phyloP scores from a whole-genome alignment of 345 rosid genomes.

The Euphorbia peplus region DNA sequence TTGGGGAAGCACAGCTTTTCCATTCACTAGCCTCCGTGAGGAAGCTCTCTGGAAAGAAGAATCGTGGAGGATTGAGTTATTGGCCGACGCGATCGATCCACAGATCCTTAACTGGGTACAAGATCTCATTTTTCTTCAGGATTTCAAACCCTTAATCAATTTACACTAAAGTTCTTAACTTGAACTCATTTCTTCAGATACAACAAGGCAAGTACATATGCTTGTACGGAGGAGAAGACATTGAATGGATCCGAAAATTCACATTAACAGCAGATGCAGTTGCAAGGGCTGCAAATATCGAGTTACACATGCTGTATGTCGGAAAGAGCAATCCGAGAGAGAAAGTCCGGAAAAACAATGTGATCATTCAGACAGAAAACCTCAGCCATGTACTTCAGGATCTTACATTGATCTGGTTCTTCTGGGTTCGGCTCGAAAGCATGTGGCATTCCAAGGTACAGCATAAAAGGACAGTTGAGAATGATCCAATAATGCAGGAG shows the following conservation, averaged over 20 bases:
- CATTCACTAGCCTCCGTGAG: conserved; percentile 62
- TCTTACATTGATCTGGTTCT: conserved; percentile 48
- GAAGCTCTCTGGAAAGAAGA: conserved; percentile 61
- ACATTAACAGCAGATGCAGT: conserved; percentile 32
- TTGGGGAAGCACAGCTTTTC: conserved; percentile 69
- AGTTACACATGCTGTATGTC: conserved; percentile 57
- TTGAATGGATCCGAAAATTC: conserved; percentile 60
- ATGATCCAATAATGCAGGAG: conserved; percentile 51
- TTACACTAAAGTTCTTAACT: neutral
- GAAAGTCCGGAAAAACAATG: conserved; percentile 37
- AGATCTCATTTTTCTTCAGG: neutral
- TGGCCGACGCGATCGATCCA: conserved; percentile 50
- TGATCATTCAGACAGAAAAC: conserved; percentile 29
- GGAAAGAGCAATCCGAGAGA: conserved; percentile 66
- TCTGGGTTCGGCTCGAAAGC: conserved; percentile 62
- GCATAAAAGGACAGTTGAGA: conserved; percentile 31
- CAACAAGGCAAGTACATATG: conserved; percentile 43
- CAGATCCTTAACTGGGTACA: conserved; percentile 51
- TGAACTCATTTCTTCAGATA: conserved; percentile 15
- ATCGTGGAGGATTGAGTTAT: conserved; percentile 54
- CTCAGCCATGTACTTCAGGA: conserved; percentile 43
- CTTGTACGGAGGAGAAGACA: conserved; percentile 76
- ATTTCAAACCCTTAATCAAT: no score
- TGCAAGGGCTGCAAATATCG: conserved; percentile 38
- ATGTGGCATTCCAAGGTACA: conserved; percentile 65